Percentiles rank a stretch among this genome's conserved stretches.
Conservation (phyloP, 805 yeast species). For the Scheffersomyces coipomensis region DNA sequence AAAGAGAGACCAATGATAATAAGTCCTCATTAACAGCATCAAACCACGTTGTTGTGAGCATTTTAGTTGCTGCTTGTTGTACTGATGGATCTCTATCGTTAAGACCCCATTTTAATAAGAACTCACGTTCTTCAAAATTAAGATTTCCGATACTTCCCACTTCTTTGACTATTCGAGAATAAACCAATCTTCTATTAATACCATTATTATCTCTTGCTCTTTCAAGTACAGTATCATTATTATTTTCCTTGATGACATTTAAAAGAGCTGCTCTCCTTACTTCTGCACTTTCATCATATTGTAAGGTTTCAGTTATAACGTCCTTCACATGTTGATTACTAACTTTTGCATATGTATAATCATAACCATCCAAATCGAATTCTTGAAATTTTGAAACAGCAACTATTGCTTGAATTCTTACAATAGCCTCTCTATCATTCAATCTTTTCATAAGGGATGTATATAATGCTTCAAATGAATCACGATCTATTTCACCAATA, state of each 20-base stretch:
- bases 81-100: constrained; percentile 82
- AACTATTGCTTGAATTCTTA: constrained; percentile 81
- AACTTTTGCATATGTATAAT: constrained; percentile 20
- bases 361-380: constrained; percentile 28
- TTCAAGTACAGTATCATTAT: constrained; percentile 60
- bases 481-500: constrained; percentile 74
- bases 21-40: constrained; percentile 66
- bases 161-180: constrained; percentile 63
- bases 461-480: constrained; percentile 60
- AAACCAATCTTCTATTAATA: constrained; percentile 70
- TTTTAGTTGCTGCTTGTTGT: constrained; percentile 63
- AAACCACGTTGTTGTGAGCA: constrained; percentile 75
- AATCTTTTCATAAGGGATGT: constrained; percentile 62
- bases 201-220: constrained; percentile 81
- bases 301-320: constrained; percentile 47
- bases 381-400: constrained; percentile 77
- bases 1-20: constrained; percentile 63
- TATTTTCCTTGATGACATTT: constrained; percentile 56
- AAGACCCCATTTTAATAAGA: constrained; percentile 78
- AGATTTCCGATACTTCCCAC: constrained; percentile 60
- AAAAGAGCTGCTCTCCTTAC: constrained; percentile 82
- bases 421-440: constrained; percentile 71
- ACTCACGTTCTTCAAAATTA: constrained; percentile 56
- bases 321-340: constrained; percentile 6
- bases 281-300: constrained; percentile 82